Percentiles rank a stretch among this genome's conserved stretches.
Conservation (phyloP, 495 filamentous ascomycete species). For the Xylaria intraflava region DNA sequence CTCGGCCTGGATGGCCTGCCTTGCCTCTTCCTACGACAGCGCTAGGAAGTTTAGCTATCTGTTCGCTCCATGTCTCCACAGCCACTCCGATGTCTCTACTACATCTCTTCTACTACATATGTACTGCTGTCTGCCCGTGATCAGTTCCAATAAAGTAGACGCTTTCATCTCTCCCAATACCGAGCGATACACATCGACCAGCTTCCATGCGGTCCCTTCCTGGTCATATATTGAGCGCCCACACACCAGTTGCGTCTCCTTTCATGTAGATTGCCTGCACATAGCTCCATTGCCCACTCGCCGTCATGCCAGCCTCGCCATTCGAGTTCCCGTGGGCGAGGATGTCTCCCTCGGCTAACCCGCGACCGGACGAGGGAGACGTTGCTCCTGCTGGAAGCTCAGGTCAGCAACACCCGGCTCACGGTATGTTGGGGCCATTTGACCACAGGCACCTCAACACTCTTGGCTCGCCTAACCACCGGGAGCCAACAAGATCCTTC, state of each 20-base stretch:
- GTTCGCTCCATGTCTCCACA: neutral
- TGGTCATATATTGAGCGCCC: neutral
- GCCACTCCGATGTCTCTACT: neutral
- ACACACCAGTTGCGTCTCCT: neutral
- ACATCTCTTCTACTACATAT: neutral
- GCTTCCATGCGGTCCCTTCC: neutral
- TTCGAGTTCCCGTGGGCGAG: conserved; percentile 35
- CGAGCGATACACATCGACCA: neutral
- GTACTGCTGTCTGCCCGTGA: too few species aligned
- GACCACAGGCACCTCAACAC: conserved; percentile 34
- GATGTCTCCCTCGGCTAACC: conserved; percentile 30
- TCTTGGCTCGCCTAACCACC: conserved; percentile 39
- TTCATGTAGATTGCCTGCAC: neutral
- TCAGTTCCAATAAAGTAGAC: too few species aligned
- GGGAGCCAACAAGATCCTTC: conserved; percentile 71
- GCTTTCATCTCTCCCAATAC: neutral
- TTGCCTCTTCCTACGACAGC: too few species aligned
- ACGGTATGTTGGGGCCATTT: conserved; percentile 6
- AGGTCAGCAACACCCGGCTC: conserved; percentile 14
- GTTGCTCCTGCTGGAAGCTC: conserved; percentile 9
- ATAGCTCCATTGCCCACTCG: neutral
- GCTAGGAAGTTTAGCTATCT: neutral
- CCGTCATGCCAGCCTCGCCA: conserved; percentile 30
- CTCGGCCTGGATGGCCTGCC: too few species aligned
- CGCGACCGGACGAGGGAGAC: conserved; percentile 25